Evolutionary conservation across 176 grass and related monocot species (phyloP), one percentile per base, ranked within the genome.

Genomic region (Avena insularis): DNA sequence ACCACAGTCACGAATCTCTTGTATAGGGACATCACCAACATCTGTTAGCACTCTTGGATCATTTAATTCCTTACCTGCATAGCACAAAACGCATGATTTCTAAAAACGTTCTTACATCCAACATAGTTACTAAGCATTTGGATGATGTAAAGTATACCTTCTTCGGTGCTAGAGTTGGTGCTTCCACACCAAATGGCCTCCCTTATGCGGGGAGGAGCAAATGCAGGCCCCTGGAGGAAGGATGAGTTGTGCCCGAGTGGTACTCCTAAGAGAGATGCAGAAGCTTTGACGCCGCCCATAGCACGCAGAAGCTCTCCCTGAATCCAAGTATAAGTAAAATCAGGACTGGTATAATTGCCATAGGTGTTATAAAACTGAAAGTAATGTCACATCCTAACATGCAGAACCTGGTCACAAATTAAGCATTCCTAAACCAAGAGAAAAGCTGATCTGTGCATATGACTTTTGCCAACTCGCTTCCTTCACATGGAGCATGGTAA

Each of bases 111-210:
- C 15, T 70, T 27, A 25, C 0, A 21, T 35, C n/a, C 16, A 81
- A 50, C 65, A 31, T 15, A 0, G 51, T 12, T 58, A 64, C 17
- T 71, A 11, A 33, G 3, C n/a, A 81, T 9, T 40, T 69, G 6
- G 48, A 27, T 46, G 58, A 29, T 29, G 51, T 33, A 58, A 67
- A 8, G 0, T 48, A 9, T 88, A 98, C 97, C 97, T 90, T 93
- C 93, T 90, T 98, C 97, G 7, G 97, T 96, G 80, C 87, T 94
- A 84, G 94, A 96, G 72, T 98, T 98, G 85, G 97, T 98, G 83
- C 97, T 98, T 49, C 92, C 97, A 82, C 97, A 98, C 97, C 97
- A 98, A 71, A 98, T 98, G 80, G 97, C 97, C 77, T 98, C 94
- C 79, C 97, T 91, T 85, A 98, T 98, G 53, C 93, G 92, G 43